These are phyloP conservation scores for Globisporangium yorkense DNA, from an alignment of 352 stramenopile species.

Conservation along the genomic window DNA sequence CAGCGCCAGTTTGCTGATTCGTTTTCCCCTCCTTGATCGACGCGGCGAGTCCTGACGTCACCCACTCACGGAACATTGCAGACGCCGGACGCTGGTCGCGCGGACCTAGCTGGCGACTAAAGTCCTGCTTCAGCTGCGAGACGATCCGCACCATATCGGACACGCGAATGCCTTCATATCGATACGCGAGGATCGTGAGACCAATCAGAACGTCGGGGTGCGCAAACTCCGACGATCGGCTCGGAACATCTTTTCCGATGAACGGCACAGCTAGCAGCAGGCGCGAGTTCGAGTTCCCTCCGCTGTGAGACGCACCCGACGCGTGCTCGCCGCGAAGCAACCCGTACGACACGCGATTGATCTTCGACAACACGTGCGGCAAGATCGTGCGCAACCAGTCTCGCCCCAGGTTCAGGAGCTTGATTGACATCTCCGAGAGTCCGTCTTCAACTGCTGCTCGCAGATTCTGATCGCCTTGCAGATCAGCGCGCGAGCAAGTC, in stretches of 20 bases:
- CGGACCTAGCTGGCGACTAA: conserved; percentile 77
- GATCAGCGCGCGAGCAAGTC: conserved; percentile 44
- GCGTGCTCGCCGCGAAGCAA: conserved; percentile 85
- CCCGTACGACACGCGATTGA: conserved; percentile 98
- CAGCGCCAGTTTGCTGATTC: conserved; percentile 20
- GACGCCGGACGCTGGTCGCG: conserved; percentile 73
- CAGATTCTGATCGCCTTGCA: conserved; percentile 71
- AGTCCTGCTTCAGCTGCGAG: conserved; percentile 86
- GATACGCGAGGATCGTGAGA: conserved; percentile 88
- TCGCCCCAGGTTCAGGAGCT: conserved; percentile 97
- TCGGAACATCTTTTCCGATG: conserved; percentile 99
- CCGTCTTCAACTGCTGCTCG: conserved; percentile 70
- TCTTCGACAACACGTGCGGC: conserved; percentile 98
- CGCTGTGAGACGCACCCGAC: conserved; percentile 18
- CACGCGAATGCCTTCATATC: conserved; percentile 85
- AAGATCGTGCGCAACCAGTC: conserved; percentile 97
- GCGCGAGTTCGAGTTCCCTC: conserved; percentile 93
- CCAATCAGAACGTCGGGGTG: conserved; percentile 97
- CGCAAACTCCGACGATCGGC: conserved; percentile 97
- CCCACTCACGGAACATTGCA: conserved; percentile 77
- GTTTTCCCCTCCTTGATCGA: conserved; percentile 17
- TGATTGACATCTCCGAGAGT: conserved; percentile 87
- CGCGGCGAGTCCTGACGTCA: conserved; percentile 36
- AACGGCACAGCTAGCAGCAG: conserved; percentile 97
- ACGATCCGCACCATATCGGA: conserved; percentile 83